Base-by-base conservation (phyloP, 1,284 basidiomycete genomes). In the Sphagnurus paluster region DNA sequence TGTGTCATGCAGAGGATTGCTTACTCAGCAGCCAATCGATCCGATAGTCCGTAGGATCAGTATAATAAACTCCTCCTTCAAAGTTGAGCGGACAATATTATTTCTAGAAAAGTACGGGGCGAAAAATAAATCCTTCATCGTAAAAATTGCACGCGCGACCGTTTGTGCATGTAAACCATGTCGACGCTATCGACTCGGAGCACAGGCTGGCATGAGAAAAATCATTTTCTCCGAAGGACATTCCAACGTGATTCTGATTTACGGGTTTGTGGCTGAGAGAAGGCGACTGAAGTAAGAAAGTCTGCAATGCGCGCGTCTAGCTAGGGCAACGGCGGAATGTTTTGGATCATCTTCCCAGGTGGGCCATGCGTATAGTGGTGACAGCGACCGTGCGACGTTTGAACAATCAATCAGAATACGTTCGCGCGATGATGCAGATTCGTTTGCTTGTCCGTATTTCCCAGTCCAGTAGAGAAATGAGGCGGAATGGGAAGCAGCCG, bases 191-290 rank as follows among this genome's bases (percentile, higher is more conserved):
- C 17, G 21, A 29, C 20, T 11, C 28, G 49, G 26, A 24, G 29
- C 41, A 34, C 39, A 39, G 16, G 34, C 29, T 29, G 23, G 20
- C 41, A 46, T 46, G 44, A 46, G 45, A 46, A 46, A 36, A 26
- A n/a, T n/a, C n/a, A n/a, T n/a, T 3, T 33, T 28, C 38, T 39
- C 19, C 24, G 39, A 44, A 47, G 41, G 41, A 44, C 42, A 41
- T 19, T 26, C n/a, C n/a, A n/a, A n/a, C n/a, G n/a, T n/a, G 19
- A 23, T 9, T n/a, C 17, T 39, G 39, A 17, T 43, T 40, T 46
- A 50, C 38, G 49, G 49, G 45, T 50, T 50, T 50, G 49, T 50
- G 49, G 49, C 49, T 50, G 44, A 50, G 49, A 50, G 42, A n/a
- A 38, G 30, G 36, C 35, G 41, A 39, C 24, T 21, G 29, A 46